Conservation (phyloP, 2,329 filamentous ascomycete species). For the Claviceps capensis region DNA sequence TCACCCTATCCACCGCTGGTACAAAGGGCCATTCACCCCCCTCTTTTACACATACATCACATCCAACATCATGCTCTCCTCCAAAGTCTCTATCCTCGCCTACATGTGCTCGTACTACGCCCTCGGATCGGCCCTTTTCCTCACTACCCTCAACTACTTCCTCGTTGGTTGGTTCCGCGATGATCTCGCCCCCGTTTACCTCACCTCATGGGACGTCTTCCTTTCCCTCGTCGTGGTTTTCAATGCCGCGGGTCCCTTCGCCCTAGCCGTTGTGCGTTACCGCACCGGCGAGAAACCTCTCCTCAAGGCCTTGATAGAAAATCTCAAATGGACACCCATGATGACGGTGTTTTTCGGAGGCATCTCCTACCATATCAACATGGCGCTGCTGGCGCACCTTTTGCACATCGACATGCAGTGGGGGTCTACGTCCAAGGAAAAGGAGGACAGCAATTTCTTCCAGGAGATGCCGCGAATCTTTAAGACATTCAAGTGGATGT, state of each 20-base stretch:
- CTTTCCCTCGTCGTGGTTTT: constrained; percentile 52
- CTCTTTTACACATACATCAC: constrained; percentile 48
- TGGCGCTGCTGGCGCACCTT: constrained; percentile 28
- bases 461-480: constrained; percentile 40
- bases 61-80: constrained; percentile 48
- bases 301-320: constrained; percentile 25
- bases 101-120: constrained; percentile 64
- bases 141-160: constrained; percentile 58
- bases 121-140: constrained; percentile 51
- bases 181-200: constrained; percentile 51
- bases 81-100: constrained; percentile 57
- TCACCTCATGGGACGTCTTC: constrained; percentile 52
- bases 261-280: constrained; percentile 50
- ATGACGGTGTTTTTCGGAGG: constrained; percentile 31
- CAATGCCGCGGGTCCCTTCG: constrained; percentile 44
- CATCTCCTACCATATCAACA: constrained; percentile 27
- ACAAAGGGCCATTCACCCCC: constrained; percentile 48
- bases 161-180: constrained; percentile 59
- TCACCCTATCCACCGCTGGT: constrained; percentile 51
- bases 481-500: constrained; percentile 36
- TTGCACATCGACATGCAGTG: constrained; percentile 31
- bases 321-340: constrained; percentile 49
- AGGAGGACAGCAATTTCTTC: constrained; percentile 41
- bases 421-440: constrained; percentile 46
- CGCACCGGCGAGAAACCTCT: constrained; percentile 41